Percentiles rank a stretch among this genome's conserved stretches.
phyloP scores from a whole-genome alignment of 148 eudicot species.

The Rhododendron vialii region DNA sequence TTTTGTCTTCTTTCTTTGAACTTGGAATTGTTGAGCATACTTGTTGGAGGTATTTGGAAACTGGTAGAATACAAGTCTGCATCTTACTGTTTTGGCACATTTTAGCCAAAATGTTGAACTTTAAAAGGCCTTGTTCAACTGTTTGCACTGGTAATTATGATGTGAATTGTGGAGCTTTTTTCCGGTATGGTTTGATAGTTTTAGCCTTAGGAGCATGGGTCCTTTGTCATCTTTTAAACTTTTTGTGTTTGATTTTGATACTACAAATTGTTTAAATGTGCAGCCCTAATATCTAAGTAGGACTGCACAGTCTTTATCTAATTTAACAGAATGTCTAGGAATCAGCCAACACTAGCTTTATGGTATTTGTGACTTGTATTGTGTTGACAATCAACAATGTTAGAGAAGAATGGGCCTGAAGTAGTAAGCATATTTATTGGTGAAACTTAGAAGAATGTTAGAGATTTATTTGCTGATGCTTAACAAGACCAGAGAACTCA shows the following conservation, averaged over 20 bases:
- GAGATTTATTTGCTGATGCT: slow-evolving; percentile 99
- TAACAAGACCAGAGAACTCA: slow-evolving; percentile 82
- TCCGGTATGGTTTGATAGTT: not conserved
- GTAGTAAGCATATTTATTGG: slow-evolving; percentile 97
- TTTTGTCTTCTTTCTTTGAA: not conserved
- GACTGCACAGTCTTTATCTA: not conserved
- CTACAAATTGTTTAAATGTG: not conserved
- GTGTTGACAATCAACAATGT: slow-evolving; percentile 46
- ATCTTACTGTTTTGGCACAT: not conserved
- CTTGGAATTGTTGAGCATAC: not conserved
- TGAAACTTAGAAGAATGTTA: slow-evolving; percentile 96
- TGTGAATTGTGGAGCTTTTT: too few relatives aligned
- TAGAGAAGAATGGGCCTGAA: slow-evolving; percentile 97
- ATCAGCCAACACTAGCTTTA: not conserved
- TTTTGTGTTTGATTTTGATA: not conserved
- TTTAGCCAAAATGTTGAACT: not conserved
- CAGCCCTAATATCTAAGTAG: not conserved
- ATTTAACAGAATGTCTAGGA: not conserved
- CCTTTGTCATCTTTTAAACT: not conserved
- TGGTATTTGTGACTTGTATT: not conserved
- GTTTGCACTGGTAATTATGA: too few relatives aligned
- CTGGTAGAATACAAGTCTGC: not conserved
- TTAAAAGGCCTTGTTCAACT: too few relatives aligned
- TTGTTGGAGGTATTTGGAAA: too few relatives aligned
- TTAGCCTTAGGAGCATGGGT: not conserved